Evolutionary conservation across 257 asterid genomes (phyloP).

Genomic region (Nyctanthes arbortristis): DNA sequence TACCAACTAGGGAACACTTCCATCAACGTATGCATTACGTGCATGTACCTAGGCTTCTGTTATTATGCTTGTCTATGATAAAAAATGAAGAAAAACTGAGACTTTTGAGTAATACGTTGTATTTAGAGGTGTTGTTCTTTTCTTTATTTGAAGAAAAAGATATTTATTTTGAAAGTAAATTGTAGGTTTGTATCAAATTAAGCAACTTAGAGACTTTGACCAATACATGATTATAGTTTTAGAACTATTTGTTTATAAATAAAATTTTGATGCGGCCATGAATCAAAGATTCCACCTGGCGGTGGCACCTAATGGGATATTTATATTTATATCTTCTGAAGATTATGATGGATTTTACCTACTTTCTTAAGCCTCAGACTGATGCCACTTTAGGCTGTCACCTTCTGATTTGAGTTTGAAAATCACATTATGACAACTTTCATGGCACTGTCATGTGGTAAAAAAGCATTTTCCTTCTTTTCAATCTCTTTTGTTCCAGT

Average conservation of each 20-base stretch:
- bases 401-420: conserved; percentile 1
- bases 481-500: not conserved
- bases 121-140: not conserved
- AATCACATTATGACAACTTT: conserved; percentile 7
- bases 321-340: not conserved
- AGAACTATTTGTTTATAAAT: not conserved
- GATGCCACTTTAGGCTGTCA: conserved; percentile 1
- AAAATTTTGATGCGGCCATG: not conserved
- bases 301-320: not conserved
- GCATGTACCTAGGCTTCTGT: not conserved
- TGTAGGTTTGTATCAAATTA: not conserved
- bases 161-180: not conserved
- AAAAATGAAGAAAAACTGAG: not conserved
- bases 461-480: conserved; percentile 1
- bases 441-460: conserved; percentile 9
- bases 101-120: not conserved
- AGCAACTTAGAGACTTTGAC: not conserved
- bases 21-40: not conserved
- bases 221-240: not conserved
- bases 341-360: conserved; percentile 4
- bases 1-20: not conserved
- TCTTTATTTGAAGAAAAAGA: not conserved
- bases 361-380: not conserved
- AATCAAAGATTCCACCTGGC: not conserved
- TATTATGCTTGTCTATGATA: not conserved